phyloP scores from a whole-genome alignment of 2,329 filamentous ascomycete species.

The Penicillium verrucosum region DNA sequence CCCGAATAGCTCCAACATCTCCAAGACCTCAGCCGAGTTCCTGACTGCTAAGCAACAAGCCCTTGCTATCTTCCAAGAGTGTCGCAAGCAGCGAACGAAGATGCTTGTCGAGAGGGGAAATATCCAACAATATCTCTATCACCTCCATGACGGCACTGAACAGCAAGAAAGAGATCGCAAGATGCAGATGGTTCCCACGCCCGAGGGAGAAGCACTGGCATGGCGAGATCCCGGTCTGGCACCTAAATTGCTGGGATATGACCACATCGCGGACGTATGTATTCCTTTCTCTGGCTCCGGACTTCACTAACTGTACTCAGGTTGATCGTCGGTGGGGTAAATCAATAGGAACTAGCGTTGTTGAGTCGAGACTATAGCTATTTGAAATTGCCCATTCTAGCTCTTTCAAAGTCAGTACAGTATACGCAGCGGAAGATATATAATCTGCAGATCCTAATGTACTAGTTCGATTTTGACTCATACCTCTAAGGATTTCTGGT shows the following conservation, averaged over 20 bases:
- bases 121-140: constrained; percentile 61
- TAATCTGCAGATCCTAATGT: too few relatives aligned
- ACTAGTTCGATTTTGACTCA: too few relatives aligned
- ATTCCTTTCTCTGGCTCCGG: background rate
- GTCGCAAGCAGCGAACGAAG: constrained; percentile 57
- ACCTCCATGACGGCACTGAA: constrained; percentile 57
- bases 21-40: constrained; percentile 24
- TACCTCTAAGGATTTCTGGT: too few relatives aligned
- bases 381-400: too few relatives aligned
- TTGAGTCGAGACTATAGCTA: constrained; percentile 15
- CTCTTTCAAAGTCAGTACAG: too few relatives aligned
- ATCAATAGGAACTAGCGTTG: background rate
- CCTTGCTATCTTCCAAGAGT: constrained; percentile 52
- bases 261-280: constrained; percentile 39
- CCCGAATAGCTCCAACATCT: constrained; percentile 34
- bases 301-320: background rate
- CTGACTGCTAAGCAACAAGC: constrained; percentile 35
- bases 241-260: constrained; percentile 42
- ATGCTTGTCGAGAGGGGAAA: constrained; percentile 59
- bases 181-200: constrained; percentile 39
- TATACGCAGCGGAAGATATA: too few relatives aligned
- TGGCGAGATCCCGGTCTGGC: constrained; percentile 44
- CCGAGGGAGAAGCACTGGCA: constrained; percentile 41
- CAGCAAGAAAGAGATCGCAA: constrained; percentile 54
- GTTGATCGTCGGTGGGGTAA: constrained; percentile 12